Base-by-base conservation (phyloP, 2,329 filamentous ascomycete species). In the Arthrobotrys entomopaga region DNA sequence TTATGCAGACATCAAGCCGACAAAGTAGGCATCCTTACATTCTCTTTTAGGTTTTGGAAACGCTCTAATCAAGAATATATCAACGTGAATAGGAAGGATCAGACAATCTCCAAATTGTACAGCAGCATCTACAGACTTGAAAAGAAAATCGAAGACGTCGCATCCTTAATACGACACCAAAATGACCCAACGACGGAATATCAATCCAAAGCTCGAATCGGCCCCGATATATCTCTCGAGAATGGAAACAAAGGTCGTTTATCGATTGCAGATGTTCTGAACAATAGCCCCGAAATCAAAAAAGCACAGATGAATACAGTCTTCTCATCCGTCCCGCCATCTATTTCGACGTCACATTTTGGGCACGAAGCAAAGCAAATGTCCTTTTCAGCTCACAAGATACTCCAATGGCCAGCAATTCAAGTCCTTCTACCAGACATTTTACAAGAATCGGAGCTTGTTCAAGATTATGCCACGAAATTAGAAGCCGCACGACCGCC, bases 31-130 rank as follows among this genome's bases (percentile, higher is more conserved):
- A 15, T 52, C 19, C n/a, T n/a, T n/a, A 20, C 43, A 2, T 10
- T 2, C 34, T n/a, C 42, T 19, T 20, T 22, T 22, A 22, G n/a
- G 2, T 38, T 15, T 11, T 16, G 8, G 15, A 7, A 6, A 49
- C 43, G 6, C 2, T 42, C 42, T 42, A 22, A 40, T 16, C 63
- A 26, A 11, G n/a, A n/a, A 26, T 46, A 52, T 49, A 54, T 26
- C 24, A 34, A 34, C 61, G n/a, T 54, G 34, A 61, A 42, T 56
- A 85, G 83, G 76, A 85, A 84, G 60, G 85, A 86, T 67, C 84
- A 85, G 63, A 86, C 85, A 2, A 82, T 86, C 78, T 82, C 83
- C 24, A 83, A 86, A 78, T 85, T 86, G 29, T 86, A 86, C 79
- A 86, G 85, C 77, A 85, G 85, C 10, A 82, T 86, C 22, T 82